Conservation (phyloP, 768 basidiomycete genomes). For the Termitomyces sp. region DNA sequence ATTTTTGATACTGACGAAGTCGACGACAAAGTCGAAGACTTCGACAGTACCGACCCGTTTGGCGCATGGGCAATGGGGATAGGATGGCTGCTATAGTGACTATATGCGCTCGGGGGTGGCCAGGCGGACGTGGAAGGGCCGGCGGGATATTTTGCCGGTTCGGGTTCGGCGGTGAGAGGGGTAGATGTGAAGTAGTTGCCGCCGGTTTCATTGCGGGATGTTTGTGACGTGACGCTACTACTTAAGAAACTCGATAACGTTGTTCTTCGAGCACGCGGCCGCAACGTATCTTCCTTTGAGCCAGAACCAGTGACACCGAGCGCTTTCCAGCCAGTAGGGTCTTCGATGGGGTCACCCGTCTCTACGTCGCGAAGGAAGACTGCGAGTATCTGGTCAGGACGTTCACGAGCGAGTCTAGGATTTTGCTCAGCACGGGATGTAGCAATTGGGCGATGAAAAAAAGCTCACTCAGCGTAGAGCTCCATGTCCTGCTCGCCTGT, state of each 20-base stretch:
- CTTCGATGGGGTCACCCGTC: conserved; percentile 38
- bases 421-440: background rate
- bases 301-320: conserved; percentile 23
- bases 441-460: background rate
- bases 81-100: background rate
- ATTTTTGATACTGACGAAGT: conserved; percentile 12
- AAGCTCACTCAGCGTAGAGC: conserved; percentile 65
- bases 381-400: conserved; percentile 63
- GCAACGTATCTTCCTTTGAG: conserved; percentile 10
- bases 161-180: conserved; percentile 18
- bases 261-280: conserved; percentile 8
- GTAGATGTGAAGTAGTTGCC: conserved; percentile 17
- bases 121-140: background rate
- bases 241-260: conserved; percentile 7
- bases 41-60: conserved; percentile 5
- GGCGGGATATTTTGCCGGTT: conserved; percentile 6
- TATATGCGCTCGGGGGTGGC: background rate
- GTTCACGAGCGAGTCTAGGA: conserved; percentile 55
- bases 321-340: conserved; percentile 55
- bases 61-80: too few relatives aligned
- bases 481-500: conserved; percentile 95
- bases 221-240: background rate
- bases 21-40: conserved; percentile 7
- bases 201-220: background rate
- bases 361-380: conserved; percentile 83